Conservation (phyloP, 176 grass and related monocot species). For the Dendrocalamus sinicus region DNA sequence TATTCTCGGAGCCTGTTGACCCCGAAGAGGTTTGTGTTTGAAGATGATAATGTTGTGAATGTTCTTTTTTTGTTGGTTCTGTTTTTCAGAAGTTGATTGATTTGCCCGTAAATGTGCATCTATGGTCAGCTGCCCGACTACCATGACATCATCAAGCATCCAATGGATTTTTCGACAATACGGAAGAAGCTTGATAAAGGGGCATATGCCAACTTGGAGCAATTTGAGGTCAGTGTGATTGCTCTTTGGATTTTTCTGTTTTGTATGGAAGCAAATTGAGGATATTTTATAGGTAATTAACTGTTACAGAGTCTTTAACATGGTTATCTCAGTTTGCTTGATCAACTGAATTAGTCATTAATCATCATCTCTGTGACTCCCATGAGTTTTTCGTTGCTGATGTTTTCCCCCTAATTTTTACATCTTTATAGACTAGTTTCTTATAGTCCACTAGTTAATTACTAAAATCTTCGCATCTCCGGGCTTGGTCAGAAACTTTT, state of each 20-base stretch:
- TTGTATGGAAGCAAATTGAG: background rate
- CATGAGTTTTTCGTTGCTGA: background rate
- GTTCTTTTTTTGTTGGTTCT: conserved; percentile 8
- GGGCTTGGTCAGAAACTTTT: conserved; percentile 1
- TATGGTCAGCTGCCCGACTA: conserved; percentile 85
- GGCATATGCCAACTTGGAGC: conserved; percentile 75
- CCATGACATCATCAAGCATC: conserved; percentile 90
- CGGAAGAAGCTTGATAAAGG: conserved; percentile 72
- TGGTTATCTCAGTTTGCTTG: background rate
- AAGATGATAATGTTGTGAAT: conserved; percentile 25
- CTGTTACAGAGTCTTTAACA: background rate
- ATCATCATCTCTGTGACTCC: background rate
- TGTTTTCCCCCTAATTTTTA: background rate
- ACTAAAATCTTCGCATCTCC: background rate
- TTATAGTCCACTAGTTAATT: conserved; percentile 7
- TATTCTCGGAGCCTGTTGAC: conserved; percentile 90
- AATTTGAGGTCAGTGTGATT: conserved; percentile 80
- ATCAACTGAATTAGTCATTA: conserved; percentile 16
- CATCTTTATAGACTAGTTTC: background rate
- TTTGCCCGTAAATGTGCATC: conserved; percentile 41
- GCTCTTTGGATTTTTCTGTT: background rate
- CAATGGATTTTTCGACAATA: conserved; percentile 94
- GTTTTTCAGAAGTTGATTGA: conserved; percentile 30
- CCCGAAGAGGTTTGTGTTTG: conserved; percentile 71
- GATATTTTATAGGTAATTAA: background rate